Evolutionary conservation across 2,329 filamentous ascomycete species (phyloP).

Genomic region (Aspergillus sp.): DNA sequence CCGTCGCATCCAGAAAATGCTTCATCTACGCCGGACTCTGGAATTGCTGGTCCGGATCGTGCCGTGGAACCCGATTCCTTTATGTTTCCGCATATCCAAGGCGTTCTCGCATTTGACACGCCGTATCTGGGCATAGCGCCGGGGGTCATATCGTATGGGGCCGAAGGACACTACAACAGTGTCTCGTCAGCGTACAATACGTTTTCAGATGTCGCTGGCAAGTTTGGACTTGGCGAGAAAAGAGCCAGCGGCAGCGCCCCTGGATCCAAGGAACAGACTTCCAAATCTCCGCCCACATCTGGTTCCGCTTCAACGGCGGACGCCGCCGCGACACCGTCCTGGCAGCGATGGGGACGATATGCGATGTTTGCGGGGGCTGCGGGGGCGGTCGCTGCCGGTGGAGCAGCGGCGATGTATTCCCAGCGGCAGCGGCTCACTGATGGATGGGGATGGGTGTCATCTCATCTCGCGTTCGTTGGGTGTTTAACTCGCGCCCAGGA

Average conservation of each 20-base stretch:
- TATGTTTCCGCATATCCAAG: constrained; percentile 91
- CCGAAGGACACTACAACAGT: constrained; percentile 75
- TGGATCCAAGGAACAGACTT: constrained; percentile 6
- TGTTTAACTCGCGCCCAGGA: constrained; percentile 79
- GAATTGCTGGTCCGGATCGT: constrained; percentile 8
- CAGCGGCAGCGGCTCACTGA: constrained; percentile 71
- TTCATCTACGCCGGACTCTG: constrained; percentile 1
- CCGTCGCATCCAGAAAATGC: constrained; percentile 6
- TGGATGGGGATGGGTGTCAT: constrained; percentile 73
- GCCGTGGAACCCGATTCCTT: constrained; percentile 38
- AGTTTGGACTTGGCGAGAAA: constrained; percentile 55
- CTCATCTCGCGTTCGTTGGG: constrained; percentile 87
- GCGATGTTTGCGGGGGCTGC: constrained; percentile 77
- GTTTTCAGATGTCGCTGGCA: constrained; percentile 52
- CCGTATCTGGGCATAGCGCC: constrained; percentile 57
- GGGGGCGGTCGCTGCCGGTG: constrained; percentile 70
- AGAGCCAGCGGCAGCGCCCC: constrained; percentile 10
- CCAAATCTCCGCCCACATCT: constrained; percentile 18
- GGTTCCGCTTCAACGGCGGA: constrained; percentile 31
- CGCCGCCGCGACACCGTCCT: constrained; percentile 42
- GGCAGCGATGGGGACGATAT: constrained; percentile 75
- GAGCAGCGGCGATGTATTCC: constrained; percentile 74
- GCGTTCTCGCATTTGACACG: constrained; percentile 86
- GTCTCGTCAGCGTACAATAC: constrained; percentile 61
- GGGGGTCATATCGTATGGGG: constrained; percentile 45